Evolutionary conservation across 345 rosid genomes (phyloP), one percentile per base, ranked within the genome.

Genomic region (Eutrema heterophyllum): DNA sequence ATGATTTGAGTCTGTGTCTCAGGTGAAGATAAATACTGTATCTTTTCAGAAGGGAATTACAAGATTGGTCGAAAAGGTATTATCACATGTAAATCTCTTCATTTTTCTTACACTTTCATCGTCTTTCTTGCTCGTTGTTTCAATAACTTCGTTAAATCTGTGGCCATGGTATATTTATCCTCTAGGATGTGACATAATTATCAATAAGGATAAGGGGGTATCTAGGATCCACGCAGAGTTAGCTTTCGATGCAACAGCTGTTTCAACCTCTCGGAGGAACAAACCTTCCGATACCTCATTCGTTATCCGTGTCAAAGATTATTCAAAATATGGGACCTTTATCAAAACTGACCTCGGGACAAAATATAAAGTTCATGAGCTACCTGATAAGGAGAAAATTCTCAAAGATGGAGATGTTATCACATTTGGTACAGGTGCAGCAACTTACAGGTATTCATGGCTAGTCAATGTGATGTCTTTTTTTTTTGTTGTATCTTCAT

Each of bases 271-370:
- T 29, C 64, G 49, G 40, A 49, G 75, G 46, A 67, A 62, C 4
- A 72, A 57, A 65, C 71, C 83, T 71, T 69, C 81, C 27, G 49
- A 59, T 1, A 5, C 60, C 55, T 55, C 84, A 36, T 82, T 84
- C 48, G 58, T 73, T 33, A 83, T 85, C 67, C 77, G 81, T 72
- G 77, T 94, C 30, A 86, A 82, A 83, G 97, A 92, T 82, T 86
- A 84, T 64, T 94, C 98, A 1, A 94, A 92, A 64, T 94, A 91
- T 76, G 98, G 98, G 46, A 94, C 98, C 6, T 86, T 87, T 78
- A 40, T 94, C 68, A 86, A 73, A 74, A 86, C 71, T 62, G 72
- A 67, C 72, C 79, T 52, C 50, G 89, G 62, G 15, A 61, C 80
- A 12, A 86, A 75, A 54, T 80, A 80, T 27, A 94, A 89, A 78